Conservation (phyloP, 192 early-diverging fungal genomes). For the Allomyces arbusculus region DNA sequence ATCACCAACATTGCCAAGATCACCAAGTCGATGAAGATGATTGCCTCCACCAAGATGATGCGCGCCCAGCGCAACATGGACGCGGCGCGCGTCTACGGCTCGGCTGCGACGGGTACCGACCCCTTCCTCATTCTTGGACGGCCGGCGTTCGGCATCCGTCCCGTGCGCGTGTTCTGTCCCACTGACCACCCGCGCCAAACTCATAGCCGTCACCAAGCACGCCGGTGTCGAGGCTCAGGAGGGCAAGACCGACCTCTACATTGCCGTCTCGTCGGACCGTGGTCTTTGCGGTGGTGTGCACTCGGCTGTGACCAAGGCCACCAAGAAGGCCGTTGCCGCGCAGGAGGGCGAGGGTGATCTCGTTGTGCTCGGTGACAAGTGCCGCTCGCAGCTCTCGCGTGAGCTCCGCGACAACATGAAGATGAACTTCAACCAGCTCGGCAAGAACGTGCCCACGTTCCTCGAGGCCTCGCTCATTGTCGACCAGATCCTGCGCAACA, state of each 20-base stretch:
- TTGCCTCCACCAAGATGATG: conserved; percentile 95
- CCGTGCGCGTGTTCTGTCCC: no score
- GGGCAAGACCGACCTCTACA: conserved; percentile 40
- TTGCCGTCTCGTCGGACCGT: conserved; percentile 84
- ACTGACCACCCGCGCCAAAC: no score
- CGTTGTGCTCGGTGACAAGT: conserved; percentile 81
- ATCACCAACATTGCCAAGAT: conserved; percentile 97
- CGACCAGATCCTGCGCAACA: conserved; percentile 43
- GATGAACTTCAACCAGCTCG: conserved; percentile 80
- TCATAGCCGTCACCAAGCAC: conserved; percentile 47
- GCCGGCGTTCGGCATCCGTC: no score
- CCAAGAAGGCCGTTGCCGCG: conserved; percentile 33
- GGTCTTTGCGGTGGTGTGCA: conserved; percentile 99
- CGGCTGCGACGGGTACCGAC: conserved; percentile 37
- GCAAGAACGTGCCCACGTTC: conserved; percentile 71
- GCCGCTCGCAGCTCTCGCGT: conserved; percentile 71
- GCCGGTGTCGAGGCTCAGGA: conserved; percentile 51
- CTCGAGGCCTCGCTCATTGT: conserved; percentile 66
- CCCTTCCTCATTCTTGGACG: conserved; percentile 2
- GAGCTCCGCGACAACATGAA: conserved; percentile 50
- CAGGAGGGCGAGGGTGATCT: conserved; percentile 20
- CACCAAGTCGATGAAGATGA: conserved; percentile 99
- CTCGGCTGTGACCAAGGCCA: conserved; percentile 70
- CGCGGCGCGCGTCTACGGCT: conserved; percentile 55
- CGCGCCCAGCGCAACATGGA: conserved; percentile 74